Evolutionary conservation across 106 monocot species (phyloP), one percentile per base, ranked within the genome.

Genomic region (Allium fistulosum): DNA sequence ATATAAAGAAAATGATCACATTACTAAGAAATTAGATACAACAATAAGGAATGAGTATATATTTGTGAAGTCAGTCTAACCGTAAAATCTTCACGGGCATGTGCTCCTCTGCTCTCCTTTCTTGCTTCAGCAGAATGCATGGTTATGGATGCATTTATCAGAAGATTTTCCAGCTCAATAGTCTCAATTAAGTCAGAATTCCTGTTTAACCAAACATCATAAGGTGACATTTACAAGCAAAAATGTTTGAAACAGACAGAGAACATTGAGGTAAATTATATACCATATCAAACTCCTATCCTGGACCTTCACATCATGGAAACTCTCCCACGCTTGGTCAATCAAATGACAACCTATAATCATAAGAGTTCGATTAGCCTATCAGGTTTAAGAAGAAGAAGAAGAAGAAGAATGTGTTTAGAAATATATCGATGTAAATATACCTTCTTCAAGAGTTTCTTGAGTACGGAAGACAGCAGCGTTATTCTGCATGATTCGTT

Each of bases 121-220:
- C 97, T 78, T 80, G 97, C 97, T 61, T 99, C 97, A 47, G 97
- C 97, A 71, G 97, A 99, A 57, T 99, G 89, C 97, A 99, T 99
- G 17, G 97, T 99, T 57, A 99, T 83, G 51, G 74, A 79, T 52
- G 92, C 97, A 90, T 99, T 99, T 71, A 99, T 99, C 62, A 99
- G 79, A 61, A 99, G 87, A 80, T 99, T 99, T 83, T 99, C 97
- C 27, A 99, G 77, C 60, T 99, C 97, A 6, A 99, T 68, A 14
- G 97, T 90, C 75, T 99, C 92, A 46, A 92, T 90, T 62, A 99
- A 77, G 60, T 99, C 92, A 69, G 97, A 87, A 59, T 99, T 99
- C 97, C 97, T 92, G 61, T 55, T 37, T 37, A 37, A 4, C 37
- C 2, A 37, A 71, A 71, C 28, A 68, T 53, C 26, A 16, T 67